These are phyloP conservation scores for Backusella parvicylindrica DNA, from an alignment of 192 early-diverging fungal species.

Conservation along the genomic window DNA sequence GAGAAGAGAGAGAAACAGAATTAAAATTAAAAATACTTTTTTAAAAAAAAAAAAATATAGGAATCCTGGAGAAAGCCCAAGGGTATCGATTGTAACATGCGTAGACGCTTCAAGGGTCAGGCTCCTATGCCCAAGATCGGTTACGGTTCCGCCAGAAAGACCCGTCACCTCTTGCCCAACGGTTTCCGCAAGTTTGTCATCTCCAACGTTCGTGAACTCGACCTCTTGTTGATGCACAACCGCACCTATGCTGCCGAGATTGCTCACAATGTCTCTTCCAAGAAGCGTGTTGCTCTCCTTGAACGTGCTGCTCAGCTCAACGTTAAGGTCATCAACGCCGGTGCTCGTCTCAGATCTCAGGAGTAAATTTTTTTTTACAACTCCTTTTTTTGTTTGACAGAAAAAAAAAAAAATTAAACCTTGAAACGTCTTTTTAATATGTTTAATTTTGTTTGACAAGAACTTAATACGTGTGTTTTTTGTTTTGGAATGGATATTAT, in stretches of 20 bases:
- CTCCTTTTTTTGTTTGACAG: not conserved
- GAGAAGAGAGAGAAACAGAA: not conserved
- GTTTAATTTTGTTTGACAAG: not conserved
- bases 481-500: not conserved
- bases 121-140: constrained; percentile 99
- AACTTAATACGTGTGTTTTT: not conserved
- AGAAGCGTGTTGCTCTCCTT: constrained; percentile 90
- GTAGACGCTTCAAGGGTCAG: constrained; percentile 97
- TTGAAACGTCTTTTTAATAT: not conserved
- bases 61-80: constrained; percentile 99
- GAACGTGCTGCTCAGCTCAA: constrained; percentile 94
- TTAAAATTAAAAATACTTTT: not conserved
- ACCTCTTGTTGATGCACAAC: constrained; percentile 99
- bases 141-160: constrained; percentile 96
- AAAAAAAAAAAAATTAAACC: not conserved
- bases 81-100: constrained; percentile 99
- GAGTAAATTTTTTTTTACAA: constrained; percentile 49
- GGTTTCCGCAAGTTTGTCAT: constrained; percentile 99
- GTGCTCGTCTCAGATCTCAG: constrained; percentile 77
- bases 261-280: constrained; percentile 93
- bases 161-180: constrained; percentile 94
- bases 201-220: constrained; percentile 88
- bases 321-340: constrained; percentile 95
- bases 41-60: constrained; percentile 36
- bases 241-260: constrained; percentile 98